A percentile compares a stretch with the other conserved stretches of the same genome.
These are phyloP conservation scores for Tricholoma flavovirens DNA, from an alignment of 768 basidiomycete species.

Conservation along the genomic window DNA sequence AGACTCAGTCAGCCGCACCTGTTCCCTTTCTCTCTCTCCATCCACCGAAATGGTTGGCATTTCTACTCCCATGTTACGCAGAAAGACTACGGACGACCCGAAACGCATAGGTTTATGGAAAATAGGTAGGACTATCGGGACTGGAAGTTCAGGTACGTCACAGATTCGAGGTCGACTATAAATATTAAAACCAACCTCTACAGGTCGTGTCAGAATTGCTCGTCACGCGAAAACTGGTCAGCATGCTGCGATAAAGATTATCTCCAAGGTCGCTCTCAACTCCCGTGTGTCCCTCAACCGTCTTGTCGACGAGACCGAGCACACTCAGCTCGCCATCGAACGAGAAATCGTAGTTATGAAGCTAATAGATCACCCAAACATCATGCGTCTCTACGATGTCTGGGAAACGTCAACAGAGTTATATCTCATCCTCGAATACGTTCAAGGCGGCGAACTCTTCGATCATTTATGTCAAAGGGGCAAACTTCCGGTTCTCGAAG, in stretches of 20 bases:
- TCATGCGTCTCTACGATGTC: slow-evolving; percentile 92
- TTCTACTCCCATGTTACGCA: slow-evolving; percentile 20
- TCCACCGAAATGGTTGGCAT: slow-evolving; percentile 22
- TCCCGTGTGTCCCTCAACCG: slow-evolving; percentile 65
- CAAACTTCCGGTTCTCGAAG: slow-evolving; percentile 63
- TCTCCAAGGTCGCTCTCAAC: slow-evolving; percentile 67
- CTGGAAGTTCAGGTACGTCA: slow-evolving; percentile 68
- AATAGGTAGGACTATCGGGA: slow-evolving; percentile 78
- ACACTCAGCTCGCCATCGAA: slow-evolving; percentile 74
- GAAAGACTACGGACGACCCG: slow-evolving; percentile 36
- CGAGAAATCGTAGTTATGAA: slow-evolving; percentile 98
- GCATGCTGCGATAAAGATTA: slow-evolving; percentile 92
- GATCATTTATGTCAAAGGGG: slow-evolving; percentile 84
- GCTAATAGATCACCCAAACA: slow-evolving; percentile 90
- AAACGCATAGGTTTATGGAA: slow-evolving; percentile 80
- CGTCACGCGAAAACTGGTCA: slow-evolving; percentile 84
- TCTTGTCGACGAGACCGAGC: slow-evolving; percentile 70
- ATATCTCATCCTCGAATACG: slow-evolving; percentile 91
- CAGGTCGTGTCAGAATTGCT: slow-evolving; percentile 88
- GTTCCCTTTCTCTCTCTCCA: slow-evolving; percentile 6
- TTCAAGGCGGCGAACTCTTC: slow-evolving; percentile 92
- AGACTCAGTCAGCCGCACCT: slow-evolving; percentile 14
- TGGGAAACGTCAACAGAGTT: slow-evolving; percentile 91
- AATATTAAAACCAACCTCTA: neutral
- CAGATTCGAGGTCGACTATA: neutral